These are phyloP conservation scores for Chenopodium berlandieri DNA, from an alignment of 148 eudicot genomes.

Conservation along the genomic window DNA sequence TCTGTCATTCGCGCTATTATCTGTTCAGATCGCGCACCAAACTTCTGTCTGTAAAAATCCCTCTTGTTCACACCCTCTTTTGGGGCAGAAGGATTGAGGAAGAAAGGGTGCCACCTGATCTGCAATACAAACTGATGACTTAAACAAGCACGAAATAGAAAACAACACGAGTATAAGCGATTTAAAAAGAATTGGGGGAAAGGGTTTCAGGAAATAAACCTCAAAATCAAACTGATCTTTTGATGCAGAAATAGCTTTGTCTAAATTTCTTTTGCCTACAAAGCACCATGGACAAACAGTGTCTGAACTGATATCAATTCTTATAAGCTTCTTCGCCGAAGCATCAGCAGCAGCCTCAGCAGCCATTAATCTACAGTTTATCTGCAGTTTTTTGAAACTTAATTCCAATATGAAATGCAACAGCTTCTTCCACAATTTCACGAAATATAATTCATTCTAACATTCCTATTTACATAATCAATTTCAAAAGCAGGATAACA, in stretches of 20 bases:
- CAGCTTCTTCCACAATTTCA: background rate
- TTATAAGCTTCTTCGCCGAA: conserved; percentile 58
- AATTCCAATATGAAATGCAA: conserved; percentile 7
- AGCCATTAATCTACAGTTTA: conserved; percentile 43
- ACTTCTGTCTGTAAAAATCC: conserved; percentile 55
- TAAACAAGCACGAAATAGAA: background rate
- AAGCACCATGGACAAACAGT: conserved; percentile 98
- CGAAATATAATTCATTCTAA: background rate
- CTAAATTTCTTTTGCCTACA: conserved; percentile 88
- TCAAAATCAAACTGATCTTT: conserved; percentile 68
- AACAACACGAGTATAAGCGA: background rate
- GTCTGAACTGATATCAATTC: conserved; percentile 70
- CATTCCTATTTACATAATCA: background rate
- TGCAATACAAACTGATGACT: conserved; percentile 25
- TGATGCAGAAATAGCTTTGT: conserved; percentile 65
- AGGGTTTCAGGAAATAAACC: conserved; percentile 40
- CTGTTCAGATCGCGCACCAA: conserved; percentile 55
- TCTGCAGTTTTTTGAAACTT: conserved; percentile 11
- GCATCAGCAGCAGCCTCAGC: conserved; percentile 37
- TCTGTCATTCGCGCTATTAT: conserved; percentile 60
- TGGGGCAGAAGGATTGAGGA: conserved; percentile 77
- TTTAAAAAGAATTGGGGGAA: background rate
- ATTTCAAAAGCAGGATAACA: no score
- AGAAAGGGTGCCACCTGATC: conserved; percentile 86
- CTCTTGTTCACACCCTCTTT: conserved; percentile 76